Evolutionary conservation across 139 green algal genomes (phyloP).

Genomic region (Chlorella sp.): DNA sequence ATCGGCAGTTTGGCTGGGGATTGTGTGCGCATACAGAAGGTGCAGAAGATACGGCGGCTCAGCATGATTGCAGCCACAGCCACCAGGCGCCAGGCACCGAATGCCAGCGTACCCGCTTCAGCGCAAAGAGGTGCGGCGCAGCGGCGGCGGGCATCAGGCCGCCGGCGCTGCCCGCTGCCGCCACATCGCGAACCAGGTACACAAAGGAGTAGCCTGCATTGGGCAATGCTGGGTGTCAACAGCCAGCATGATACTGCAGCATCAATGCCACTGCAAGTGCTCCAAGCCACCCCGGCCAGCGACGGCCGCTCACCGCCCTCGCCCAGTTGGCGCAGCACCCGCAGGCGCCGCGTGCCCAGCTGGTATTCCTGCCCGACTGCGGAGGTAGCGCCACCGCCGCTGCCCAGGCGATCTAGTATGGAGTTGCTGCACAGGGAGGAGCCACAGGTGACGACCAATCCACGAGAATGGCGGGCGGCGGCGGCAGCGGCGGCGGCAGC

Average conservation of each 20-base stretch:
- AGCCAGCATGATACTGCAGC: too few relatives aligned
- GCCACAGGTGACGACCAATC: too few relatives aligned
- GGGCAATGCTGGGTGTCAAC: too few relatives aligned
- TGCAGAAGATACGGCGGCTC: too few relatives aligned
- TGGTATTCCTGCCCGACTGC: conserved; percentile 7
- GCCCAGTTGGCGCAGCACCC: conserved; percentile 58
- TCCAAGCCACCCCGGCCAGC: too few relatives aligned
- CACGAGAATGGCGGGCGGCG: too few relatives aligned
- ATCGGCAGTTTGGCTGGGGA: neutral
- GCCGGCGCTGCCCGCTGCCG: neutral
- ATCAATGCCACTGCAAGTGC: too few relatives aligned
- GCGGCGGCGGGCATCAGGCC: neutral
- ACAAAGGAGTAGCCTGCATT: conserved; percentile 80
- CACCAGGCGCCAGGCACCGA: too few relatives aligned
- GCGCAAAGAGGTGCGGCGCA: conserved; percentile 28
- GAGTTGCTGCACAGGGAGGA: too few relatives aligned
- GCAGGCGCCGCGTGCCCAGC: conserved; percentile 33
- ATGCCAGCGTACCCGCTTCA: conserved; percentile 53
- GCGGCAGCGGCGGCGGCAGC: too few relatives aligned
- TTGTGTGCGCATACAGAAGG: neutral
- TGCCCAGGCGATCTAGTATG: neutral
- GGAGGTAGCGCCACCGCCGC: neutral
- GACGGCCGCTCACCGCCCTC: conserved; percentile 58
- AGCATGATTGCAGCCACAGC: too few relatives aligned
- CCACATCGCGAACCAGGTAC: conserved; percentile 66